phyloP scores from a whole-genome alignment of 2,329 filamentous ascomycete species.

The Triangularia setosa region DNA sequence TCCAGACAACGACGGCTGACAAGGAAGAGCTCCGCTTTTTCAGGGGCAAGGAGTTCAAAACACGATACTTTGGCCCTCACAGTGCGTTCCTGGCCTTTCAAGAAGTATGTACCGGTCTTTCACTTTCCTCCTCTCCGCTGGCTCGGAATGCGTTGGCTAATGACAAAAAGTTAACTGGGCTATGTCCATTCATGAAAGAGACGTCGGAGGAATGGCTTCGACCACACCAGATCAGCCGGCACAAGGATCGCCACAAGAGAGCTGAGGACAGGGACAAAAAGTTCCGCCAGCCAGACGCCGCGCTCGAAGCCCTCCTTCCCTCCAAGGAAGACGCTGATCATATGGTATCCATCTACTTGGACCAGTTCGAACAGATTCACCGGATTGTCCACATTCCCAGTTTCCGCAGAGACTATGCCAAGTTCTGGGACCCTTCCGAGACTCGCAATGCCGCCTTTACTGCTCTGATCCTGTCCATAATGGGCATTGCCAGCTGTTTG shows the following conservation, averaged over 20 bases:
- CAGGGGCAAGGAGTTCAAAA: constrained; percentile 56
- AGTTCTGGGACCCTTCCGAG: constrained; percentile 49
- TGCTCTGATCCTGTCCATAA: constrained; percentile 55
- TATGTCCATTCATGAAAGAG: constrained; percentile 59
- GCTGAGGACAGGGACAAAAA: constrained; percentile 49
- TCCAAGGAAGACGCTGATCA: constrained; percentile 32
- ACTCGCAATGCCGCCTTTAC: constrained; percentile 52
- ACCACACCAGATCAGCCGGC: constrained; percentile 52
- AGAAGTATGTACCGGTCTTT: constrained; percentile 35
- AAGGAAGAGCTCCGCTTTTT: constrained; percentile 55
- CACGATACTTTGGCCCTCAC: constrained; percentile 57
- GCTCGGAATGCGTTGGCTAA: not conserved
- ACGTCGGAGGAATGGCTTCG: constrained; percentile 59
- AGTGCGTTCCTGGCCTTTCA: constrained; percentile 59
- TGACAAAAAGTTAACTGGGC: constrained; percentile 43
- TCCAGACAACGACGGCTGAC: constrained; percentile 36
- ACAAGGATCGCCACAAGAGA: constrained; percentile 52
- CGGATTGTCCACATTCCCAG: constrained; percentile 56
- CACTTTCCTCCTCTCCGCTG: not conserved
- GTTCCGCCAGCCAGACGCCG: constrained; percentile 44
- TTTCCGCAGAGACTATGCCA: constrained; percentile 52
- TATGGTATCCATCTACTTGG: constrained; percentile 35
- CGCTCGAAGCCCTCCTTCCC: constrained; percentile 46
- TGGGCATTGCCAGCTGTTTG: constrained; percentile 56
- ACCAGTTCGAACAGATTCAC: constrained; percentile 37